phyloP scores from a whole-genome alignment of 2,329 filamentous ascomycete genomes.

The Laburnicola sp. region DNA sequence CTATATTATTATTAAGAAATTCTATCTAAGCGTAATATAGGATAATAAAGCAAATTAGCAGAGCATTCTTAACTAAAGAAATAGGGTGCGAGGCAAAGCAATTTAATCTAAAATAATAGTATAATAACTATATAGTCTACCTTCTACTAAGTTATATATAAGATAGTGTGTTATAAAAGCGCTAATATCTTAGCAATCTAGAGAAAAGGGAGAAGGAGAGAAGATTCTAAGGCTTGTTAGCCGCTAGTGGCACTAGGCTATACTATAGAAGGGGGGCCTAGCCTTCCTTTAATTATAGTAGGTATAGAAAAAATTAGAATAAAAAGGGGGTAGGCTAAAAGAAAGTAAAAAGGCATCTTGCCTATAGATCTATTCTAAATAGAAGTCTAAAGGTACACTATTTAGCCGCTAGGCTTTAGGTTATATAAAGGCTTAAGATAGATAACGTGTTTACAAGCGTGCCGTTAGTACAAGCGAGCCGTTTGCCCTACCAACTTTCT shows the following conservation, averaged over 20 bases:
- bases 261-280: background rate
- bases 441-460: too few species aligned
- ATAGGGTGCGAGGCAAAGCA: background rate
- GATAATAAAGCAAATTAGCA: background rate
- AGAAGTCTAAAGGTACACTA: constrained; percentile 3
- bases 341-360: background rate
- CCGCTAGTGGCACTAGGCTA: background rate
- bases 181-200: too few species aligned
- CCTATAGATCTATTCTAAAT: background rate
- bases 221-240: background rate
- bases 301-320: background rate
- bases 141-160: too few species aligned
- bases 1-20: too few species aligned
- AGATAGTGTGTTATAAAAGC: too few species aligned
- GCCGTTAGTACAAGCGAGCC: too few species aligned
- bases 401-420: background rate
- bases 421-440: constrained; percentile 1
- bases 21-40: background rate
- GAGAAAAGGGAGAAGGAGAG: too few species aligned
- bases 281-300: background rate
- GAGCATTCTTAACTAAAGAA: background rate
- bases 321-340: background rate
- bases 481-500: too few species aligned
- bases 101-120: background rate
- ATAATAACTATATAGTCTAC: constrained; percentile 8